Percentiles rank a stretch among this genome's conserved stretches.
These are phyloP conservation scores for Colletotrichum filicis DNA, from an alignment of 2,329 filamentous ascomycete species.

Conservation along the genomic window DNA sequence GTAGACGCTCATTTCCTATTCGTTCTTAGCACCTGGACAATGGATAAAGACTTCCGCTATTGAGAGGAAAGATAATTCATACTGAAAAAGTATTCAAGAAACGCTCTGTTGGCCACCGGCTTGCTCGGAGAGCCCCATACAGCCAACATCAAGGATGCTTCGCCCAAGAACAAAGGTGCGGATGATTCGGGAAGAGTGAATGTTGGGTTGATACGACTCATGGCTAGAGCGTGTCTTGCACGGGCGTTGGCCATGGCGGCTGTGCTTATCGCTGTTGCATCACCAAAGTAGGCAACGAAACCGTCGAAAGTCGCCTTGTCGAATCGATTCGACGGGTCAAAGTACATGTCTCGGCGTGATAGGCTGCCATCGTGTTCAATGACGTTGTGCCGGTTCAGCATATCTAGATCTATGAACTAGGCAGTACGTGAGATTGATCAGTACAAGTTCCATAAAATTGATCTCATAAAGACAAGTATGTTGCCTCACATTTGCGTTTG, in stretches of 20 bases:
- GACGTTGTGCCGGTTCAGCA: constrained; percentile 58
- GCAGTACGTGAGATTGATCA: neutral
- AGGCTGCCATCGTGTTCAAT: constrained; percentile 62
- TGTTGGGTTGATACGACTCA: constrained; percentile 58
- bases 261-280: constrained; percentile 48
- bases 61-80: constrained; percentile 30
- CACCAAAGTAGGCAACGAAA: constrained; percentile 56
- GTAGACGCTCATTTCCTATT: constrained; percentile 26
- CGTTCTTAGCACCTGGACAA: rapidly evolving
- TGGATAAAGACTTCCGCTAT: no score
- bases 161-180: constrained; percentile 59
- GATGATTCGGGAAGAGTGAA: constrained; percentile 55
- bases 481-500: constrained; percentile 47
- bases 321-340: constrained; percentile 63
- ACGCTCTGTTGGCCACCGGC: constrained; percentile 49
- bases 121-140: constrained; percentile 55
- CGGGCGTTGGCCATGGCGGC: constrained; percentile 52
- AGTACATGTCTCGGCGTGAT: constrained; percentile 59
- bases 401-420: constrained; percentile 40
- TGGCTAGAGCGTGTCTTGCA: constrained; percentile 54
- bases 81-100: constrained; percentile 60
- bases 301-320: constrained; percentile 61
- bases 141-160: constrained; percentile 60
- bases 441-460: constrained; percentile 35
- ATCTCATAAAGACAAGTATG: constrained; percentile 41